Conservation (phyloP, 148 eudicot species). For the Rhododendron griersonianum region DNA sequence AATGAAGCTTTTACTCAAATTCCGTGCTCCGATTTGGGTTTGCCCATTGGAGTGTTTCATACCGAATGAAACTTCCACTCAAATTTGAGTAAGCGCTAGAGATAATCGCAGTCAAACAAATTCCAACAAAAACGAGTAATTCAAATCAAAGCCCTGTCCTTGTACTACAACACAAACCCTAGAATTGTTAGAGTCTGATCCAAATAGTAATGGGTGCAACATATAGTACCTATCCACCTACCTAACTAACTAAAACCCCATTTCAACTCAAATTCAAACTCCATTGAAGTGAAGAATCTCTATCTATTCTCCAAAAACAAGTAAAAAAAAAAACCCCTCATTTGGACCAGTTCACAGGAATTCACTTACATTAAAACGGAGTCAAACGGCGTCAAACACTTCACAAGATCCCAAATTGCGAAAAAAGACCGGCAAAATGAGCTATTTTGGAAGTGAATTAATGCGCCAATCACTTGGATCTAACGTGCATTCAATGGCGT, state of each 20-base stretch:
- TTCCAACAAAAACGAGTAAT: neutral
- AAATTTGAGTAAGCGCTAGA: neutral
- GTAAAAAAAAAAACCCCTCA: neutral
- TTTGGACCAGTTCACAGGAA: neutral
- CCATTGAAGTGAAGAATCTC: neutral
- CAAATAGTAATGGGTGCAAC: neutral
- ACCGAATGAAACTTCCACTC: too few species aligned
- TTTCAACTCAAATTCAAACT: conserved; percentile 3
- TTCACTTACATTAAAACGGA: conserved; percentile 10
- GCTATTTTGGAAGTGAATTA: neutral
- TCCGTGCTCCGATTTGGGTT: neutral
- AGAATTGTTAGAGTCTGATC: conserved; percentile 6
- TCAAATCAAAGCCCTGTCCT: neutral
- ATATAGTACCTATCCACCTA: neutral
- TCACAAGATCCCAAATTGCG: neutral
- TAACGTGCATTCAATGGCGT: neutral
- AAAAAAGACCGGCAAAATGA: neutral
- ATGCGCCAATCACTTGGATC: conserved; percentile 6
- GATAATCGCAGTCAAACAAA: neutral
- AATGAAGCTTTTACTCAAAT: neutral
- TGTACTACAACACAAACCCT: neutral
- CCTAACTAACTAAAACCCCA: neutral
- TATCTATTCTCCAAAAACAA: neutral
- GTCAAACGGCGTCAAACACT: conserved; percentile 9
- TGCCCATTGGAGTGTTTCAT: neutral